A percentile compares a stretch with the other conserved stretches of the same genome.
phyloP scores from a whole-genome alignment of 495 filamentous ascomycete species.

The Astrocystis sublimbata region DNA sequence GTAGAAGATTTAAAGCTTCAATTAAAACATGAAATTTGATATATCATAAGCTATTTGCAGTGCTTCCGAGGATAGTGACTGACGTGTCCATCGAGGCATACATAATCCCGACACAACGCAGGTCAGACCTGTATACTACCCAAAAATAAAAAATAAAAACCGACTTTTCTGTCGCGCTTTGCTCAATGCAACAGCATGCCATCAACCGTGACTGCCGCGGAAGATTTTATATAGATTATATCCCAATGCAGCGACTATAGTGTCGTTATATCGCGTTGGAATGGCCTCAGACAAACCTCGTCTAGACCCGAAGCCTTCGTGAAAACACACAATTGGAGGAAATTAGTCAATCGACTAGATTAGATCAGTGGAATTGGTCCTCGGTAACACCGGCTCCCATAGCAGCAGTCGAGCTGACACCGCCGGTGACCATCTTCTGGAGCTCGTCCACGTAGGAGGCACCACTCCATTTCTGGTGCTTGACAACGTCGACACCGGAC shows the following conservation, averaged over 20 bases:
- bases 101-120: background rate
- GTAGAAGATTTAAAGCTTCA: no score
- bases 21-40: background rate
- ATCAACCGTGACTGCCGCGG: no score
- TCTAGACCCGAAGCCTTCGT: no score
- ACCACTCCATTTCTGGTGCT: conserved; percentile 97
- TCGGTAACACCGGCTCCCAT: conserved; percentile 99
- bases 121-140: background rate
- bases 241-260: no score
- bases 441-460: conserved; percentile 92
- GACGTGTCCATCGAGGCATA: background rate
- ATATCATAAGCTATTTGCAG: background rate
- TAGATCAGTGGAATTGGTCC: conserved; percentile 74
- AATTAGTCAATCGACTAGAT: no score
- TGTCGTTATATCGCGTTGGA: no score
- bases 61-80: background rate
- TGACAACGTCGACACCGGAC: conserved; percentile 85
- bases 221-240: no score
- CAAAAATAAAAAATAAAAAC: background rate
- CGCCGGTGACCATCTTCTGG: conserved; percentile 96
- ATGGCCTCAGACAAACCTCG: no score
- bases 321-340: no score
- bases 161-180: background rate
- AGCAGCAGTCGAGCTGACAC: conserved; percentile 84
- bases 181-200: no score